A percentile compares a stretch with the other conserved stretches of the same genome.
These are phyloP conservation scores for Cerioporus squamosus DNA, from an alignment of 1,284 basidiomycete species.

Conservation along the genomic window DNA sequence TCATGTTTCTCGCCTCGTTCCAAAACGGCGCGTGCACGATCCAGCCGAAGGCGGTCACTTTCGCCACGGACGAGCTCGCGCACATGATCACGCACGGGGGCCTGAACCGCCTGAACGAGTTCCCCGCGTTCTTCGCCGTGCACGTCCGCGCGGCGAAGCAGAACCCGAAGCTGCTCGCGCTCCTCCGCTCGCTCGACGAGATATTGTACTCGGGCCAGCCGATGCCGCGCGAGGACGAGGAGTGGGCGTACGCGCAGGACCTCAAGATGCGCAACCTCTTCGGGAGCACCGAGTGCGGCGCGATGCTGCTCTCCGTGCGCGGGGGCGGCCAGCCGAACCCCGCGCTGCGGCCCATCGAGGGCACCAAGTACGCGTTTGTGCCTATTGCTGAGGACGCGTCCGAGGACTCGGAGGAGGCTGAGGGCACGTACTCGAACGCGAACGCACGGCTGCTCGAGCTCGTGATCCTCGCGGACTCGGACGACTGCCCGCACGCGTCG, in stretches of 20 bases:
- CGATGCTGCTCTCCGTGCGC: conserved; percentile 60
- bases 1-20: conserved; percentile 65
- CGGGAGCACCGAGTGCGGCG: conserved; percentile 74
- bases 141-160: conserved; percentile 62
- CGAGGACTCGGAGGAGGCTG: conserved; percentile 34
- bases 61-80: conserved; percentile 65
- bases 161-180: conserved; percentile 60
- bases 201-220: conserved; percentile 66
- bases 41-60: conserved; percentile 64
- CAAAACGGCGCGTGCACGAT: conserved; percentile 75
- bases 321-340: conserved; percentile 42
- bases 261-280: conserved; percentile 69
- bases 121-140: conserved; percentile 64
- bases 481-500: conserved; percentile 64
- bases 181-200: conserved; percentile 59
- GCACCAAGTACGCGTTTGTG: conserved; percentile 60
- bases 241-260: conserved; percentile 59
- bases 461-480: conserved; percentile 62
- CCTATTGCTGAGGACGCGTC: conserved; percentile 46
- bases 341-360: conserved; percentile 47
- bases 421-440: conserved; percentile 49
- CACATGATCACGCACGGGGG: conserved; percentile 68
- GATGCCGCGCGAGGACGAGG: conserved; percentile 66
- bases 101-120: conserved; percentile 73
- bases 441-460: conserved; percentile 59